These are phyloP conservation scores for Ichthyophonus hoferi DNA, from an alignment of 208 protist genomes.

Conservation along the genomic window DNA sequence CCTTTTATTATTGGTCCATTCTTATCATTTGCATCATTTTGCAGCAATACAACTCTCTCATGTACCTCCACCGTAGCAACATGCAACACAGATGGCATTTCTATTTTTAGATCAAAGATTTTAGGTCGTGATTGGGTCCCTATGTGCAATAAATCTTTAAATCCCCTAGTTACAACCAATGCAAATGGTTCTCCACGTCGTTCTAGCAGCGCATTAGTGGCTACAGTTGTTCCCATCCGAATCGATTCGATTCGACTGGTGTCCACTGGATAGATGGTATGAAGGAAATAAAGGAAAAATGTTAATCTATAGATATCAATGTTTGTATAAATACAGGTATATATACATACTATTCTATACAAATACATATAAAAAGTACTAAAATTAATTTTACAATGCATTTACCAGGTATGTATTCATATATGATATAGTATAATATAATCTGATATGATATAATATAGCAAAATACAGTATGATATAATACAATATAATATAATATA, in stretches of 20 bases:
- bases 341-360: no score
- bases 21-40: background rate
- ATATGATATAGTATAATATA: no score
- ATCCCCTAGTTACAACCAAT: slow-evolving; percentile 81
- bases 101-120: slow-evolving; percentile 86
- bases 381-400: no score
- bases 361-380: no score
- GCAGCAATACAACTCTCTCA: slow-evolving; percentile 70
- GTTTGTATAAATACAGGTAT: no score
- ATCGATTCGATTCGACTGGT: slow-evolving; percentile 75
- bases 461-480: no score
- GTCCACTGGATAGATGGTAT: slow-evolving; percentile 62
- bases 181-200: slow-evolving; percentile 80
- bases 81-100: slow-evolving; percentile 76
- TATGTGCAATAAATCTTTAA: slow-evolving; percentile 83
- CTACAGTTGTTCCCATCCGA: slow-evolving; percentile 91
- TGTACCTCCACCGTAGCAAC: slow-evolving; percentile 68
- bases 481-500: no score
- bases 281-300: no score
- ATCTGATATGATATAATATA: no score
- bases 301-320: no score
- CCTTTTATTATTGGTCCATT: background rate
- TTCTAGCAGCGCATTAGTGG: slow-evolving; percentile 89
- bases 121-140: slow-evolving; percentile 79
- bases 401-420: no score